A percentile compares a stretch with the other conserved stretches of the same genome.
Conservation (phyloP, 768 basidiomycete species). For the Rhodotorula babjevae region DNA sequence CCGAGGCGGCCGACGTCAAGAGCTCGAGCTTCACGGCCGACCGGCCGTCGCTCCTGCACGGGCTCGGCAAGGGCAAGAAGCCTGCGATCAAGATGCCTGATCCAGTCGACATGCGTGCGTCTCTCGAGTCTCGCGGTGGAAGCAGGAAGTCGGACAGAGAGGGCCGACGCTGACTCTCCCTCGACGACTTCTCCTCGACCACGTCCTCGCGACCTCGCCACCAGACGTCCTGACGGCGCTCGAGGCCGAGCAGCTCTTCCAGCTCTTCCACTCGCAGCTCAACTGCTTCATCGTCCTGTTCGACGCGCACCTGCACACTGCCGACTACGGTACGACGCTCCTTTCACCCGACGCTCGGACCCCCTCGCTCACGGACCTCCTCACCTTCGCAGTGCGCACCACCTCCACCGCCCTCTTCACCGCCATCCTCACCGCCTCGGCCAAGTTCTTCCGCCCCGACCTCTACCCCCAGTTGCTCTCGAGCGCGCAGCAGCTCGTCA, state of each 20-base stretch:
- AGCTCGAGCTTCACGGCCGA: neutral
- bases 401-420: slow-evolving; percentile 32
- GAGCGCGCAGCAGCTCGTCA: slow-evolving; percentile 22
- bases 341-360: neutral
- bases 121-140: no score
- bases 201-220: neutral
- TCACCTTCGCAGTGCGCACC: slow-evolving; percentile 1
- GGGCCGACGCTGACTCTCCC: no score
- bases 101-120: slow-evolving; percentile 21
- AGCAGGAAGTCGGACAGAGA: no score
- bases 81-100: slow-evolving; percentile 1
- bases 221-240: slow-evolving; percentile 5
- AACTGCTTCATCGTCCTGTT: slow-evolving; percentile 28
- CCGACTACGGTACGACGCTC: neutral
- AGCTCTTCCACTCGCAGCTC: slow-evolving; percentile 12
- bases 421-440: slow-evolving; percentile 31
- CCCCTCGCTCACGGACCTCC: no score
- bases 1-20: slow-evolving; percentile 4
- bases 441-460: slow-evolving; percentile 34
- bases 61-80: neutral
- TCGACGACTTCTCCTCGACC: neutral
- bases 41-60: neutral
- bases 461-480: slow-evolving; percentile 15
- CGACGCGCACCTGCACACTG: slow-evolving; percentile 20
- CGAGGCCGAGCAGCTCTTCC: slow-evolving; percentile 9